Evolutionary conservation across 176 grass and related monocot species (phyloP), one percentile per base, ranked within the genome.

Genomic region (Eleusine indica): DNA sequence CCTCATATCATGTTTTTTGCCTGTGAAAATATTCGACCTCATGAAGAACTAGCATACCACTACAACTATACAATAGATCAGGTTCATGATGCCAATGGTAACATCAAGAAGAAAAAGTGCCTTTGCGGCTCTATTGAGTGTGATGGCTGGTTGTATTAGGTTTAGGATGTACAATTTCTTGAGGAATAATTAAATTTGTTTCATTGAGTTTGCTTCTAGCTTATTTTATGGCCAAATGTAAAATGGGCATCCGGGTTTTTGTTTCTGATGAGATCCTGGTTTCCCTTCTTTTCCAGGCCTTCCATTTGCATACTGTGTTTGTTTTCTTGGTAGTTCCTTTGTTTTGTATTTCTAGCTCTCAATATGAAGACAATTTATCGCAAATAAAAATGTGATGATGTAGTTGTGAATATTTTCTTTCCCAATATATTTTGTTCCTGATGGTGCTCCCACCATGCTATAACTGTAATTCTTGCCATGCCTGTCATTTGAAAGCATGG

Each of bases 1-100:
- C 94, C 94, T 86, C 90, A 84, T 73, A 77, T 96, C 74, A 91
- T 91, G 91, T 93, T 96, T 68, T 96, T 96, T 65, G 86, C 91
- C 47, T 76, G 67, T 30, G 94, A 93, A 35, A 73, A 96, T 89
- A 96, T 96, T 87, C 80, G 51, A 38, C 75, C 88, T 14, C 53
- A 80, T 58, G 71, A 91, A 79, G 91, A 93, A 71, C 77, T 96
- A n/a, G 18, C 86, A 1, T 96, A 93, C 80, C 88, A 96, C 78
- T 96, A 96, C 81, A 96, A 96, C 68, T 96, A 96, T 80, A 68
- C 73, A 37, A 86, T 91, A 64, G 94, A 93, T 88, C 86, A 91
- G 70, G 94, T 96, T 64, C 80, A 96, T 89, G 94, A 96, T 76
- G 53, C 68, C n/a, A 72, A 87, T 81, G 94, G 94, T 68, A 93